These are phyloP conservation scores for Peterozyma toletana DNA, from an alignment of 805 yeast species.

Conservation along the genomic window DNA sequence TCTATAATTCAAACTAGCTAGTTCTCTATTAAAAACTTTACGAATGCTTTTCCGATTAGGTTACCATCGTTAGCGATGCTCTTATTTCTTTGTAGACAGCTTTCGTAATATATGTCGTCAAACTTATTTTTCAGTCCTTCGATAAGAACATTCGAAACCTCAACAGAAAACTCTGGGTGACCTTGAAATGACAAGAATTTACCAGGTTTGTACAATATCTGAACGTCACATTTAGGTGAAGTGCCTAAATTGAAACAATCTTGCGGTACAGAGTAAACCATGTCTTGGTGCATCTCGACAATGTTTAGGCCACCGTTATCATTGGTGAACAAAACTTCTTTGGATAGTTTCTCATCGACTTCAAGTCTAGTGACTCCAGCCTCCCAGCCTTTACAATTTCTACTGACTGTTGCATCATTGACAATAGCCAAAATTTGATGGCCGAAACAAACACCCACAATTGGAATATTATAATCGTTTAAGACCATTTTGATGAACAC, in stretches of 20 bases:
- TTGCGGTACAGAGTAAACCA: slow-evolving; percentile 36
- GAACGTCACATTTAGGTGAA: slow-evolving; percentile 48
- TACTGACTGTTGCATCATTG: slow-evolving; percentile 50
- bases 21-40: not conserved
- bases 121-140: slow-evolving; percentile 6
- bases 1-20: not conserved
- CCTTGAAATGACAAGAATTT: slow-evolving; percentile 73
- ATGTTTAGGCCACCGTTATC: slow-evolving; percentile 24
- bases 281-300: slow-evolving; percentile 55
- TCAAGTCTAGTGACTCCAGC: slow-evolving; percentile 48
- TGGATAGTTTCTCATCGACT: slow-evolving; percentile 29
- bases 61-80: slow-evolving; percentile 6
- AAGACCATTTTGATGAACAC: slow-evolving; percentile 21
- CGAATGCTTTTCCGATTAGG: not conserved
- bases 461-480: slow-evolving; percentile 27
- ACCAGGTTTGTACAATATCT: slow-evolving; percentile 54
- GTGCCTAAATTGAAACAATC: slow-evolving; percentile 41
- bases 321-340: slow-evolving; percentile 20
- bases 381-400: slow-evolving; percentile 69
- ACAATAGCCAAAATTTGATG: slow-evolving; percentile 73
- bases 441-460: slow-evolving; percentile 79
- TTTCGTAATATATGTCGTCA: slow-evolving; percentile 3
- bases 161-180: slow-evolving; percentile 72
- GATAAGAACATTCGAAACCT: slow-evolving; percentile 14
- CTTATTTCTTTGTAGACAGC: slow-evolving; percentile 3